phyloP scores from a whole-genome alignment of 371 early-diverging fungal genomes.

The Mortierella sp. region DNA sequence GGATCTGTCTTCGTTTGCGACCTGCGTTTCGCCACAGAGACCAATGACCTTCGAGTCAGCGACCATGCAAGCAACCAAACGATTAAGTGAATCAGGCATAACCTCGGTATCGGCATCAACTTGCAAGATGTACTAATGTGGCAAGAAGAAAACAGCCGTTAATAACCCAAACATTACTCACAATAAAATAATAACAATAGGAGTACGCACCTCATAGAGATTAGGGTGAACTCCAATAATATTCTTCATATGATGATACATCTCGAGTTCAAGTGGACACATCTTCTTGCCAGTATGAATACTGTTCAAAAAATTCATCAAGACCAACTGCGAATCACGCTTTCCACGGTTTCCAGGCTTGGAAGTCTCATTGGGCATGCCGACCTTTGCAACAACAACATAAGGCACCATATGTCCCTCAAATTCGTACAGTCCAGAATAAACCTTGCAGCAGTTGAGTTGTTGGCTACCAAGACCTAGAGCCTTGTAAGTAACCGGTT shows the following conservation, averaged over 20 bases:
- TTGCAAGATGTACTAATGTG: constrained; percentile 87
- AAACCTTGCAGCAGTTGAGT: constrained; percentile 97
- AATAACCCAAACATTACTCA: too few species aligned
- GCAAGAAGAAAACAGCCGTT: too few species aligned
- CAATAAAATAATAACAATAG: too few species aligned
- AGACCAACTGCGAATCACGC: constrained; percentile 98
- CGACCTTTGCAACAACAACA: constrained; percentile 96
- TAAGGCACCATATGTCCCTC: constrained; percentile 93
- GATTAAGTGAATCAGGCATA: constrained; percentile 86
- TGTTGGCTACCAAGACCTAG: constrained; percentile 91
- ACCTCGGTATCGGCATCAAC: constrained; percentile 98
- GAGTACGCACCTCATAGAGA: constrained; percentile 78
- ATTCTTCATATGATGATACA: constrained; percentile 93
- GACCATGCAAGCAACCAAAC: constrained; percentile 86
- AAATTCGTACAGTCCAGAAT: constrained; percentile 95
- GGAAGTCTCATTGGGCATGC: constrained; percentile 79
- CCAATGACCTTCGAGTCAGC: constrained; percentile 93
- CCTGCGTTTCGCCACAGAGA: constrained; percentile 92
- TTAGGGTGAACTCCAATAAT: constrained; percentile 90
- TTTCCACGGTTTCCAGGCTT: constrained; percentile 98
- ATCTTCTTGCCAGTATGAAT: constrained; percentile 93
- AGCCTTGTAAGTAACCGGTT: constrained; percentile 92
- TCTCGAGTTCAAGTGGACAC: constrained; percentile 92
- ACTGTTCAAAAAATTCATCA: constrained; percentile 98
- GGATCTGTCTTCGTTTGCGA: constrained; percentile 90